Percentiles rank a stretch among this genome's conserved stretches.
phyloP scores from a whole-genome alignment of 73 alveolate species.

The Uronychia setigera region DNA sequence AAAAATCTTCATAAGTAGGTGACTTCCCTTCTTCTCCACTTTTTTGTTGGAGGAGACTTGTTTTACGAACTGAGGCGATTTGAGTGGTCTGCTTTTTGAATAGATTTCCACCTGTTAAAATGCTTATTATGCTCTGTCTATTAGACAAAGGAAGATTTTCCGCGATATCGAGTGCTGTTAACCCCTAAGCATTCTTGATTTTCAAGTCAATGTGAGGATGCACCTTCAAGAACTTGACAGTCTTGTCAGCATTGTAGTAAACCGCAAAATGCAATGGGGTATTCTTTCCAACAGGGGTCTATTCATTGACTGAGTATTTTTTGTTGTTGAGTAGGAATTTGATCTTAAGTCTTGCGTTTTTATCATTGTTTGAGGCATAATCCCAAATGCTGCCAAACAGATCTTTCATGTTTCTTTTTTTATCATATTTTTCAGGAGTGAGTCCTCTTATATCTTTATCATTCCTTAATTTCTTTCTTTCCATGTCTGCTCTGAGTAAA shows the following conservation, averaged over 20 bases:
- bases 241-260: not conserved
- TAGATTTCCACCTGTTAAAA: not conserved
- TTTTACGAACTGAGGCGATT: not conserved
- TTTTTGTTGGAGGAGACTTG: not conserved
- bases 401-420: not conserved
- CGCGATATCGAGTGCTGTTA: not conserved
- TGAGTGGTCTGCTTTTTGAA: not conserved
- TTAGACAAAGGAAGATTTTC: not conserved
- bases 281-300: not conserved
- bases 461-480: not conserved
- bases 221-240: not conserved
- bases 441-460: not conserved
- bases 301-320: not conserved
- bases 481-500: not conserved
- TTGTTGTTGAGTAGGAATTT: not conserved
- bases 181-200: not conserved
- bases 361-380: not conserved
- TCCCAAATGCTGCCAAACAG: not conserved
- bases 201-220: not conserved
- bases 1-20: not conserved
- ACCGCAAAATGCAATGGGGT: not conserved
- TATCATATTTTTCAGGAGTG: not conserved
- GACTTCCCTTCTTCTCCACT: not conserved
- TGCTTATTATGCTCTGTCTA: not conserved
- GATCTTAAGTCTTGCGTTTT: not conserved